Percentiles rank a stretch among this genome's conserved stretches.
Evolutionary conservation across 2,329 filamentous ascomycete species (phyloP).

Genomic region (Sporothrix curviconia): DNA sequence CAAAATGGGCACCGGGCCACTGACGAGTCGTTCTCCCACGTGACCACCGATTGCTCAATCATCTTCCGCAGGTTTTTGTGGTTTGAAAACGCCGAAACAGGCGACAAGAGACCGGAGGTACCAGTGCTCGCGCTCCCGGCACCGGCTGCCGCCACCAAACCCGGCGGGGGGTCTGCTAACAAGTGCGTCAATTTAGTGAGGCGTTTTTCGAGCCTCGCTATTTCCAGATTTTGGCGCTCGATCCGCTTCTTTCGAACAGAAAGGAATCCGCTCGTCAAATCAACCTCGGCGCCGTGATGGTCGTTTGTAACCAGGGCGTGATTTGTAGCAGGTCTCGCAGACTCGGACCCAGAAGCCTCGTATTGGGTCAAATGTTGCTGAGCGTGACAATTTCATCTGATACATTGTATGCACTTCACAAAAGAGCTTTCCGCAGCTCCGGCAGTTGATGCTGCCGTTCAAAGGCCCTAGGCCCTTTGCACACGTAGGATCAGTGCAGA

Average conservation of each 20-base stretch:
- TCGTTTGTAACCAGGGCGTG: slow-evolving; percentile 93
- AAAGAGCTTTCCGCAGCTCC: slow-evolving; percentile 86
- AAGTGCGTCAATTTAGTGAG: slow-evolving; percentile 84
- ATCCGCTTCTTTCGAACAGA: slow-evolving; percentile 68
- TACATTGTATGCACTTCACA: slow-evolving; percentile 99
- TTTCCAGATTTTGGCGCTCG: slow-evolving; percentile 79
- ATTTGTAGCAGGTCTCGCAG: slow-evolving; percentile 99
- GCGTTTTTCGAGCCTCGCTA: slow-evolving; percentile 84
- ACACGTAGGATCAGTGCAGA: slow-evolving; percentile 82
- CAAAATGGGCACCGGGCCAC: slow-evolving; percentile 86
- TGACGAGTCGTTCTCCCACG: slow-evolving; percentile 85
- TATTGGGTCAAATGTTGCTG: slow-evolving; percentile 82
- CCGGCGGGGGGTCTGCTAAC: slow-evolving; percentile 58
- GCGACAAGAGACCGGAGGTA: slow-evolving; percentile 47
- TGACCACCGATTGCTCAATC: slow-evolving; percentile 85
- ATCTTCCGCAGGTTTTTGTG: slow-evolving; percentile 71
- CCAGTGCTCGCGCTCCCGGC: slow-evolving; percentile 1
- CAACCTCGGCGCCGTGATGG: slow-evolving; percentile 62
- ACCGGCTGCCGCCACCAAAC: slow-evolving; percentile 22
- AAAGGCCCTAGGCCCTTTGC: slow-evolving; percentile 70
- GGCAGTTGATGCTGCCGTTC: slow-evolving; percentile 84
- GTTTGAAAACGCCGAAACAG: slow-evolving; percentile 55
- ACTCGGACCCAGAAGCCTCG: slow-evolving; percentile 89
- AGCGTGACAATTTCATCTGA: slow-evolving; percentile 92
- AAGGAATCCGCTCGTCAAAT: slow-evolving; percentile 67